phyloP scores from a whole-genome alignment of 169 alveolate species.

The Plasmodium yoelii region DNA sequence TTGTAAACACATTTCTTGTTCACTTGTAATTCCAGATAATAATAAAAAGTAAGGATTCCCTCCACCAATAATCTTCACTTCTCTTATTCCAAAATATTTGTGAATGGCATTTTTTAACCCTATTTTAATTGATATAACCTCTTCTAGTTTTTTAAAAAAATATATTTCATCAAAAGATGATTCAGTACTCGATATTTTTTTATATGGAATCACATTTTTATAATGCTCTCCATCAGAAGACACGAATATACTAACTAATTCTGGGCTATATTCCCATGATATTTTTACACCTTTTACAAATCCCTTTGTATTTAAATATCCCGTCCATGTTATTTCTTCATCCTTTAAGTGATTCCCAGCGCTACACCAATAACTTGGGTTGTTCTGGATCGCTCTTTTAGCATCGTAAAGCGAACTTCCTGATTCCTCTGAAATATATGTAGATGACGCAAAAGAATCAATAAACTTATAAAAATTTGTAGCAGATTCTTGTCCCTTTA shows the following conservation, averaged over 20 bases:
- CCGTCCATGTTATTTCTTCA: constrained; percentile 89
- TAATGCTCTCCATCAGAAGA: constrained; percentile 88
- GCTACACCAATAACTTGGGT: constrained; percentile 91
- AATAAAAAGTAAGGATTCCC: constrained; percentile 91
- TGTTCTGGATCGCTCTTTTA: constrained; percentile 88
- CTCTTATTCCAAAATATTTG: constrained; percentile 91
- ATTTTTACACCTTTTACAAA: constrained; percentile 84
- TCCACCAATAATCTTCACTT: constrained; percentile 88
- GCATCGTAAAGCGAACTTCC: constrained; percentile 77
- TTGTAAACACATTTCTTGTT: constrained; percentile 92
- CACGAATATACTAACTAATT: constrained; percentile 82
- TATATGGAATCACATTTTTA: constrained; percentile 87
- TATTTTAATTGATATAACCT: constrained; percentile 83
- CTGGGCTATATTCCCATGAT: constrained; percentile 90
- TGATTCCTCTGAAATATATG: constrained; percentile 78
- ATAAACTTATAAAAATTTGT: constrained; percentile 80
- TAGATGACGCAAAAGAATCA: constrained; percentile 84
- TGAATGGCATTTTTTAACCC: constrained; percentile 87
- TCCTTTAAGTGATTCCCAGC: constrained; percentile 85
- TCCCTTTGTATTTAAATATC: constrained; percentile 86
- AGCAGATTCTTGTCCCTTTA: constrained; percentile 77
- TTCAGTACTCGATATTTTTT: constrained; percentile 83
- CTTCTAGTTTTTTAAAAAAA: constrained; percentile 40
- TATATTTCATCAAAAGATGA: constrained; percentile 65
- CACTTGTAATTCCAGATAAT: constrained; percentile 89